A percentile compares a stretch with the other conserved stretches of the same genome.
phyloP scores from a whole-genome alignment of 2,329 filamentous ascomycete genomes.

The Fusarium keratoplasticum region DNA sequence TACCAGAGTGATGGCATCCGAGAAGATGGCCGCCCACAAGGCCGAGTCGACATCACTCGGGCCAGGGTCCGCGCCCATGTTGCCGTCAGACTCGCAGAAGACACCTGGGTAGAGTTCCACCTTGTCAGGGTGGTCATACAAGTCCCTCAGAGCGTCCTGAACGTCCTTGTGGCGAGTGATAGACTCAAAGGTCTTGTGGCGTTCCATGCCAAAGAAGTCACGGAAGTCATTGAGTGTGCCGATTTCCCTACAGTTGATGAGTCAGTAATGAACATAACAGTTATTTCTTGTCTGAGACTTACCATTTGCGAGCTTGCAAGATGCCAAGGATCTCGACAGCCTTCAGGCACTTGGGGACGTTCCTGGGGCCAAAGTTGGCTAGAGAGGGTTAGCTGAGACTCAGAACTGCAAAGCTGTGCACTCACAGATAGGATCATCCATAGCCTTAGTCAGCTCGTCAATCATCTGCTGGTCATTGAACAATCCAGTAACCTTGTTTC shows the following conservation, averaged over 20 bases:
- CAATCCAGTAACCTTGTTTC: constrained; percentile 17
- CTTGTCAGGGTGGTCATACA: constrained; percentile 71
- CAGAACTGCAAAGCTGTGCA: background rate
- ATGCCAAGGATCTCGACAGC: constrained; percentile 71
- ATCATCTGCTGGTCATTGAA: constrained; percentile 29
- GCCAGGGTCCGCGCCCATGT: constrained; percentile 73
- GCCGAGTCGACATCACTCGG: constrained; percentile 68
- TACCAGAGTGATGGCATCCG: constrained; percentile 77
- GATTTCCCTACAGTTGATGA: constrained; percentile 53
- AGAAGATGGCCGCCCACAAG: constrained; percentile 75
- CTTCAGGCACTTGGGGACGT: constrained; percentile 67
- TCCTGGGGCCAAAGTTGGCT: constrained; percentile 61
- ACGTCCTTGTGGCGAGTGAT: constrained; percentile 11
- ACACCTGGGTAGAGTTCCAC: constrained; percentile 74
- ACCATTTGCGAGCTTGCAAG: constrained; percentile 65
- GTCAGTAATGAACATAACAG: background rate
- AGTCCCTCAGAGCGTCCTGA: constrained; percentile 41
- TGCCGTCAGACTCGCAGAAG: constrained; percentile 72
- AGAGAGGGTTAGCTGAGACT: background rate
- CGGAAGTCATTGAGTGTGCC: constrained; percentile 73
- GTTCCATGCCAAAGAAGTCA: constrained; percentile 68
- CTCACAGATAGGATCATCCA: constrained; percentile 60
- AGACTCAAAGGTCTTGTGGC: constrained; percentile 64
- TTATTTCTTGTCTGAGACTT: background rate
- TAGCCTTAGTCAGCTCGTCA: constrained; percentile 54